phyloP scores from a whole-genome alignment of 2,329 filamentous ascomycete genomes.

The Paecilomyces niveus region DNA sequence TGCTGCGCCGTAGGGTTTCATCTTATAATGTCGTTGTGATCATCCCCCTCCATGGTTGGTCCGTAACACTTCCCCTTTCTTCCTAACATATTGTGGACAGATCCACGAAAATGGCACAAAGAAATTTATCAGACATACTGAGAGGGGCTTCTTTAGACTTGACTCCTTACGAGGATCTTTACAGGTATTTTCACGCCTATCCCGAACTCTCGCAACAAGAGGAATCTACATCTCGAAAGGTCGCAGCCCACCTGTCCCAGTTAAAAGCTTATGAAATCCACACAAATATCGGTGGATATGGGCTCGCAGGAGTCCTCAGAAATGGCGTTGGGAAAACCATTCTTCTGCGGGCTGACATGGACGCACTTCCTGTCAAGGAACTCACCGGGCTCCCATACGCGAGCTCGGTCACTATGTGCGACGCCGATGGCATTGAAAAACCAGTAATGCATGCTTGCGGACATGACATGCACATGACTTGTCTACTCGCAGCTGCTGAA shows the following conservation, averaged over 20 bases:
- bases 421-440: conserved; percentile 44
- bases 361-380: conserved; percentile 44
- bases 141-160: conserved; percentile 23
- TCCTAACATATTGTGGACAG: no score
- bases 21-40: no score
- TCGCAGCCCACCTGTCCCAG: conserved; percentile 36
- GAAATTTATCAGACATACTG: conserved; percentile 13
- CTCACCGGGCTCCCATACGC: conserved; percentile 43
- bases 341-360: conserved; percentile 44
- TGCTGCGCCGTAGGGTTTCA: no score
- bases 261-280: conserved; percentile 30
- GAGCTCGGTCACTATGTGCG: conserved; percentile 38
- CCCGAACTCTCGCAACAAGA: conserved; percentile 56
- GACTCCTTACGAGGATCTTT: conserved; percentile 45
- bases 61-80: no score
- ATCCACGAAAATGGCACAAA: conserved; percentile 24
- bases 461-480: conserved; percentile 55
- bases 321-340: conserved; percentile 40
- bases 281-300: conserved; percentile 40
- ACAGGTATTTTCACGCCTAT: conserved; percentile 53
- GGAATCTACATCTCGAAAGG: conserved; percentile 42
- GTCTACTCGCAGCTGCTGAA: conserved; percentile 48
- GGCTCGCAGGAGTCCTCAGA: conserved; percentile 35
- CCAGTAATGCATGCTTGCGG: conserved; percentile 57
- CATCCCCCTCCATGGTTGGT: no score